phyloP scores from a whole-genome alignment of 805 yeast species.

The Isabelozyma pseudorhagii region DNA sequence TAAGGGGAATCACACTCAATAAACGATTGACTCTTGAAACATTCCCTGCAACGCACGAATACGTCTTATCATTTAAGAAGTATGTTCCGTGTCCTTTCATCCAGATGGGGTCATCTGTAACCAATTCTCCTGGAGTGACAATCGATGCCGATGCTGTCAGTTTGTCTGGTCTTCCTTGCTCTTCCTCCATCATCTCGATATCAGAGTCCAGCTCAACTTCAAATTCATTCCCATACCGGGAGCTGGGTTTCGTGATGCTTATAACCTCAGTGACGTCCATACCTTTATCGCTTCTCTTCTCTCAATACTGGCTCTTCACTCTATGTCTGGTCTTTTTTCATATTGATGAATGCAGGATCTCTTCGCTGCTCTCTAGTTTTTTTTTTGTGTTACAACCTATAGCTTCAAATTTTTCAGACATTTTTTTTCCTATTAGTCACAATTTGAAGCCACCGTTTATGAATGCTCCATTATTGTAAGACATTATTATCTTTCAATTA shows the following conservation, averaged over 20 bases:
- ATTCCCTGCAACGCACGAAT: constrained; percentile 90
- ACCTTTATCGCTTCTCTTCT: background rate
- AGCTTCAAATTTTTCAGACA: background rate
- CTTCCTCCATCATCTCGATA: constrained; percentile 36
- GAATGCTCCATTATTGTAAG: background rate
- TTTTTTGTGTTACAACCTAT: background rate
- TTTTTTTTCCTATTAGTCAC: background rate
- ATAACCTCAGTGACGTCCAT: constrained; percentile 30
- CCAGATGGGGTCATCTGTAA: constrained; percentile 96
- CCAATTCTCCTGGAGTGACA: constrained; percentile 93
- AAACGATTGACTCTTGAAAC: constrained; percentile 83
- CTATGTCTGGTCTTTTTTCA: background rate
- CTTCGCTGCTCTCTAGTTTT: background rate
- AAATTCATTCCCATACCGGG: constrained; percentile 5
- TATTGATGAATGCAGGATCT: background rate
- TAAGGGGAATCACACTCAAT: constrained; percentile 78
- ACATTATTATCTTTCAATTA: background rate
- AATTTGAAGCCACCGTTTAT: background rate
- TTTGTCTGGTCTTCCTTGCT: constrained; percentile 10
- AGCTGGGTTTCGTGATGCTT: constrained; percentile 32
- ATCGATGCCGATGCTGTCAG: constrained; percentile 26
- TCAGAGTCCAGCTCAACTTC: constrained; percentile 33
- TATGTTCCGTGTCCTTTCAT: constrained; percentile 99
- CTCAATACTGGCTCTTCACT: background rate
- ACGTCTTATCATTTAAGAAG: constrained; percentile 68